A percentile compares a stretch with the other conserved stretches of the same genome.
phyloP scores from a whole-genome alignment of 179 eudicot genomes.

The Silene vulgaris region DNA sequence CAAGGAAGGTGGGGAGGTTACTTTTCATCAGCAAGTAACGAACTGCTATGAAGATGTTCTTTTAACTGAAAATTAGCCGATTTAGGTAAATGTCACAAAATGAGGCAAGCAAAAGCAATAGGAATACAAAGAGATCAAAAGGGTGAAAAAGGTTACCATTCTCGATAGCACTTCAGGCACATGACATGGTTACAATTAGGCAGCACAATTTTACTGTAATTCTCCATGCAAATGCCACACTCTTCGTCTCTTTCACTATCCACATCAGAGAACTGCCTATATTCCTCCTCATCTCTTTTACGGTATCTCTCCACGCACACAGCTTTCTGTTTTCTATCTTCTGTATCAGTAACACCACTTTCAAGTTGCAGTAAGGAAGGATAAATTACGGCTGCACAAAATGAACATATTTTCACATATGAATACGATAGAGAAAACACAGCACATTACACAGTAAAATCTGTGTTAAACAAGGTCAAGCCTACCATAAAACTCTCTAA shows the following conservation, averaged over 20 bases:
- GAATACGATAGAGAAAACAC: neutral
- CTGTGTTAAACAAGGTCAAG: slow-evolving; percentile 7
- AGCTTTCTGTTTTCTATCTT: slow-evolving; percentile 77
- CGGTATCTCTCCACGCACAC: slow-evolving; percentile 81
- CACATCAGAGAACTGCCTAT: slow-evolving; percentile 46
- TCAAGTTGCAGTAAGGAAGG: slow-evolving; percentile 91
- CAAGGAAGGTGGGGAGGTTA: neutral
- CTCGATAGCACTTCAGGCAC: slow-evolving; percentile 91
- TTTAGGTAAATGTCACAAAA: neutral
- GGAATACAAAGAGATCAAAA: neutral
- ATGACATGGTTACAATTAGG: slow-evolving; percentile 84
- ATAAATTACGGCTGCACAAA: slow-evolving; percentile 64
- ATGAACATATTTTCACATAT: slow-evolving; percentile 12
- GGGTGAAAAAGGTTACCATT: slow-evolving; percentile 51
- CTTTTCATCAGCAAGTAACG: neutral
- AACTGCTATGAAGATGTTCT: neutral
- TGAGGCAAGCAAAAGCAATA: neutral
- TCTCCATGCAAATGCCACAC: slow-evolving; percentile 97
- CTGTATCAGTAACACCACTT: slow-evolving; percentile 76
- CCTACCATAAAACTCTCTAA: slow-evolving; percentile 89
- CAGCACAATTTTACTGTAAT: slow-evolving; percentile 66
- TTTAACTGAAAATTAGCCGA: neutral
- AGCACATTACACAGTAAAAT: neutral
- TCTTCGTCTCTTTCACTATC: slow-evolving; percentile 91
- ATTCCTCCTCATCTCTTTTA: slow-evolving; percentile 52